Evolutionary conservation across 768 basidiomycete species (phyloP), one percentile per base, ranked within the genome.

Genomic region (Crassisporium funariophilum): DNA sequence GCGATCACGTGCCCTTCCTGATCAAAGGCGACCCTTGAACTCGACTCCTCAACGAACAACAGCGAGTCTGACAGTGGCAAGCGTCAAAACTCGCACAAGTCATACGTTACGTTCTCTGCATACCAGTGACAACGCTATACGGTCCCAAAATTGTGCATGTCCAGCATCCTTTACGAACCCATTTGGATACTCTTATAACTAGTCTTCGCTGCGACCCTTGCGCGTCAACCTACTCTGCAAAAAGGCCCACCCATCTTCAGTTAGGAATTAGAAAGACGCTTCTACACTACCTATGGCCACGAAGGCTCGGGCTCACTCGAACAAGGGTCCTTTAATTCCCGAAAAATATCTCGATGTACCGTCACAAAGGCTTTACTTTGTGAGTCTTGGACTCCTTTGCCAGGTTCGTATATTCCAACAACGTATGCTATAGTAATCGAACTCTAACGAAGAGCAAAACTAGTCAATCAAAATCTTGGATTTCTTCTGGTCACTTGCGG

Each of bases 381-480:
- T 91, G 35, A 87, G 90, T 50, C 67, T 92, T 19, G 88, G 85
- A 6, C 77, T 84, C 31, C 72, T 92, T 2, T 73, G 88, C 24
- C 91, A 94, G 77, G 91, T 88, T 52, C 44, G 76, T 41, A 35
- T 35, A 35, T 48, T 55, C 41, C 33, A 40, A 21, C 39, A 35
- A 33, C 40, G 35, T 29, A 21, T 12, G 19, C 37, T 16, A n/a
- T 7, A 3, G 42, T 13, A 27, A 41, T 24, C 25, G 10, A 39
- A 16, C 21, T 35, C 12, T 45, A 27, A 34, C 46, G 20, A 25
- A 23, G 37, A n/a, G 29, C 40, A 15, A 36, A 57, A 34, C 40
- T 44, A 94, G 91, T 80, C 88, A 20, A 72, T 88, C 52, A 95
- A 95, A 73, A 44, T 82, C 2, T 66, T 88, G 47, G 89, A 94